Conservation (phyloP, 2,329 filamentous ascomycete species). For the Cadophora luteo-olivacea region DNA sequence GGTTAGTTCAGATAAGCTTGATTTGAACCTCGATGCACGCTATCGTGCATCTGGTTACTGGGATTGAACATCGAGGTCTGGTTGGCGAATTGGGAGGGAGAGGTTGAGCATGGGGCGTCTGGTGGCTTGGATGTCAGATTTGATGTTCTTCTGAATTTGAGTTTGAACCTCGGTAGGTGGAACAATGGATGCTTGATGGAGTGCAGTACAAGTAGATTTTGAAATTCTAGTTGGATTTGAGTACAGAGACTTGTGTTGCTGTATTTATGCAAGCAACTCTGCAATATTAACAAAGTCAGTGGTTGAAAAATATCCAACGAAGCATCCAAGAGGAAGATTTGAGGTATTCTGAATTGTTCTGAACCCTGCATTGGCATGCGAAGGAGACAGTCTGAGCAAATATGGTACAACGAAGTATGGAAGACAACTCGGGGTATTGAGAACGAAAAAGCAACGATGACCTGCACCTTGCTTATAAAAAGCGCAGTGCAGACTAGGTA, state of each 20-base stretch:
- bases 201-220: too few species aligned
- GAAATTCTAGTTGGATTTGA: too few species aligned
- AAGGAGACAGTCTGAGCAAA: not conserved
- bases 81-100: not conserved
- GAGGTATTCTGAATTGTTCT: not conserved
- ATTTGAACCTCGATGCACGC: not conserved
- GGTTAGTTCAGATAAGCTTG: conserved; percentile 10
- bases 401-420: not conserved
- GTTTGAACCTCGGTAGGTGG: not conserved
- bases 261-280: too few species aligned
- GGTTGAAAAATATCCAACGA: too few species aligned
- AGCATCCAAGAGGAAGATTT: too few species aligned
- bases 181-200: not conserved
- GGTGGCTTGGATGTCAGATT: not conserved
- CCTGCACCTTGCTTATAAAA: not conserved
- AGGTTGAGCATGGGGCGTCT: not conserved
- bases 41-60: conserved; percentile 1
- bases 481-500: conserved; percentile 5
- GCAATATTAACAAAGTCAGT: too few species aligned
- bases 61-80: not conserved
- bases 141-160: not conserved
- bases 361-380: not conserved
- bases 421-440: not conserved
- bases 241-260: too few species aligned
- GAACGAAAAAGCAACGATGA: not conserved